Evolutionary conservation across 371 early-diverging fungal genomes (phyloP).

Genomic region (Circinella umbellata): DNA sequence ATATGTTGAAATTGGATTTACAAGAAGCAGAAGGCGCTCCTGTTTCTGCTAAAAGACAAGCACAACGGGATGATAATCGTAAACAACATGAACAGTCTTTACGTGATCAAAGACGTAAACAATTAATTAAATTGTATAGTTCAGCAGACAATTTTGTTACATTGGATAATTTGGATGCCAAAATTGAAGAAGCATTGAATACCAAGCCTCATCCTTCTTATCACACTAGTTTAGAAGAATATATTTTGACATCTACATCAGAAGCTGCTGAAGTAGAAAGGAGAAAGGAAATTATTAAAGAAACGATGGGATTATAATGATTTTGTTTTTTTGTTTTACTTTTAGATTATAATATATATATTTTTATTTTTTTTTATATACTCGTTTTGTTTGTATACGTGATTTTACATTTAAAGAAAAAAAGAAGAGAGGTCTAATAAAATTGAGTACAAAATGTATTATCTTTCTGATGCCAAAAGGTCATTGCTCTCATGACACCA

Average conservation of each 20-base stretch:
- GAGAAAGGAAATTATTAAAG: slow-evolving; percentile 42
- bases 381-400: no score
- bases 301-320: slow-evolving; percentile 47
- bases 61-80: slow-evolving; percentile 33
- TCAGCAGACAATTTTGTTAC: slow-evolving; percentile 45
- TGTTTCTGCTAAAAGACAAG: slow-evolving; percentile 13
- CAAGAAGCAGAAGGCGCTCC: not conserved
- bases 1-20: slow-evolving; percentile 28
- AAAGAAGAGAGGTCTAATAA: not conserved
- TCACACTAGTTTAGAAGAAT: slow-evolving; percentile 34
- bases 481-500: slow-evolving; percentile 76
- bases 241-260: slow-evolving; percentile 29
- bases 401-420: no score
- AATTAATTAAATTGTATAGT: slow-evolving; percentile 39
- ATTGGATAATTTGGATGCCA: slow-evolving; percentile 49
- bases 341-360: not conserved
- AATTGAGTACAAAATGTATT: slow-evolving; percentile 23
- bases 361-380: no score
- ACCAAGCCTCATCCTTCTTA: slow-evolving; percentile 24
- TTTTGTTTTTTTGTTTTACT: no score
- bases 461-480: slow-evolving; percentile 47
- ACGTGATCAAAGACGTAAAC: slow-evolving; percentile 32
- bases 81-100: slow-evolving; percentile 25
- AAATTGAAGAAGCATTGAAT: slow-evolving; percentile 34
- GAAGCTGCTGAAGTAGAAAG: slow-evolving; percentile 40